These are phyloP conservation scores for Piper longum DNA, from an alignment of 164 flowering plant genomes.

Conservation along the genomic window DNA sequence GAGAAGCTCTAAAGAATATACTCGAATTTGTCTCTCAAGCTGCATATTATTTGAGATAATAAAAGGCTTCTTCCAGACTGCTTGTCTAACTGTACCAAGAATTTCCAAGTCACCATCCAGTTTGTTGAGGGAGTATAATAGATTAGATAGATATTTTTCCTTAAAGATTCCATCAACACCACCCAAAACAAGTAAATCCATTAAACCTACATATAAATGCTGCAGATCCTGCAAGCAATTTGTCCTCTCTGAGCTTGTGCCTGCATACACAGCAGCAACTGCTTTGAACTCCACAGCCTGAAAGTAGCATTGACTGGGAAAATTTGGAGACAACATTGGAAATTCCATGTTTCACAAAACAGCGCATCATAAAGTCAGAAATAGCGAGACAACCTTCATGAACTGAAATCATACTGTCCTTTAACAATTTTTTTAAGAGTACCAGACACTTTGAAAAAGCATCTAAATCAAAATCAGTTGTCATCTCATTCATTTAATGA, in stretches of 20 bases:
- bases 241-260: conserved; percentile 8
- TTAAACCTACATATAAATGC: conserved; percentile 35
- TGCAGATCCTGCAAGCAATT: conserved; percentile 28
- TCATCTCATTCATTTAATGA: conserved; percentile 17
- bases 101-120: conserved; percentile 48
- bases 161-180: conserved; percentile 25
- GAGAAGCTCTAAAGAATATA: conserved; percentile 65
- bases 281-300: conserved; percentile 67
- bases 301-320: conserved; percentile 66
- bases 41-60: conserved; percentile 55
- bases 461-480: conserved; percentile 18
- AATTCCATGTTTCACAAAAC: conserved; percentile 19
- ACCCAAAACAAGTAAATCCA: conserved; percentile 44
- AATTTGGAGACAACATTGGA: conserved; percentile 26
- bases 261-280: conserved; percentile 37
- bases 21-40: conserved; percentile 55
- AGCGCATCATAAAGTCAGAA: conserved; percentile 25
- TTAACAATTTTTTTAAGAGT: conserved; percentile 40
- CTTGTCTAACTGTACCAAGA: conserved; percentile 42
- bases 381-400: conserved; percentile 59
- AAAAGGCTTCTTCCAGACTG: conserved; percentile 60
- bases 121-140: conserved; percentile 57
- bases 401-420: conserved; percentile 41
- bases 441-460: conserved; percentile 34
- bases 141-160: conserved; percentile 25